These are phyloP conservation scores for Oryza brachyantha DNA, from an alignment of 176 grass and related monocot genomes.

Conservation along the genomic window DNA sequence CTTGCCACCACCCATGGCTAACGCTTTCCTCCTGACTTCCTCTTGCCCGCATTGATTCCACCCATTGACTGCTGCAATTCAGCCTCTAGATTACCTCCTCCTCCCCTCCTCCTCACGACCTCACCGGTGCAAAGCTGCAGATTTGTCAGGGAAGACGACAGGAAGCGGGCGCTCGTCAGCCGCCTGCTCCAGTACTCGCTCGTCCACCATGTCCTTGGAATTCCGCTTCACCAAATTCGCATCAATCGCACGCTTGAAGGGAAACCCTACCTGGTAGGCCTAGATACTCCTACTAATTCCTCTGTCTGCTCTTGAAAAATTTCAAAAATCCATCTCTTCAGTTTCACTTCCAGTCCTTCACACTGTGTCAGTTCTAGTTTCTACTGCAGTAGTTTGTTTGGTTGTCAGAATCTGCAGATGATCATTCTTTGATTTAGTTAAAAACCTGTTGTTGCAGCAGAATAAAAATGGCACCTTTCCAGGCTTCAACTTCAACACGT, in stretches of 20 bases:
- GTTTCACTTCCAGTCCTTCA: background rate
- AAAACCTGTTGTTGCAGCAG: constrained; percentile 26
- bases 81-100: no score
- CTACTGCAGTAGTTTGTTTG: background rate
- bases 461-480: constrained; percentile 12
- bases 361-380: no score
- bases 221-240: constrained; percentile 44
- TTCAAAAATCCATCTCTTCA: background rate
- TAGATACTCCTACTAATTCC: background rate
- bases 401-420: background rate
- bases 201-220: constrained; percentile 46
- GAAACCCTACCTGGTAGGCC: constrained; percentile 68
- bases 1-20: background rate
- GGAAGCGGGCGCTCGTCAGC: constrained; percentile 73
- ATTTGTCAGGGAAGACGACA: constrained; percentile 64
- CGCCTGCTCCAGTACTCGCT: constrained; percentile 71
- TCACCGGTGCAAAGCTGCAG: constrained; percentile 52
- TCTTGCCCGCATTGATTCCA: background rate
- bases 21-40: background rate
- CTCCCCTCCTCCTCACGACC: background rate
- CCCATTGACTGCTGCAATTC: no score
- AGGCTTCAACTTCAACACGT: constrained; percentile 74
- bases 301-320: no score
- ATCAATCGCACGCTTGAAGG: constrained; percentile 55
- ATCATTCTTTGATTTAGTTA: background rate